Percentiles rank a stretch among this genome's conserved stretches.
Evolutionary conservation across 306 rosid genomes (phyloP).

Genomic region (Trifolium fragiferum): DNA sequence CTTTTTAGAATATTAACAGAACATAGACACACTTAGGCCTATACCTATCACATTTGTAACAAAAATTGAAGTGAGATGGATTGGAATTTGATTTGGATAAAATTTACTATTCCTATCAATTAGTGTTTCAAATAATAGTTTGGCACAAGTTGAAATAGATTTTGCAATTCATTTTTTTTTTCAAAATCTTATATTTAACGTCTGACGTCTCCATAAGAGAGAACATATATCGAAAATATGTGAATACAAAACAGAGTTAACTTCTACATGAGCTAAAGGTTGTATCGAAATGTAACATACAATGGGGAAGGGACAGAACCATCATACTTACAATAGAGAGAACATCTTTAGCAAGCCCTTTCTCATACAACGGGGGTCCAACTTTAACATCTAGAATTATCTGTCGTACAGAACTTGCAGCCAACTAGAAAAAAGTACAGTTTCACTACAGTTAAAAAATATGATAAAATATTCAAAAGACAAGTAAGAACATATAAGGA

Average conservation of each 20-base stretch:
- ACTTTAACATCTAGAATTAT: constrained; percentile 85
- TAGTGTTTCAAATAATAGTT: not conserved
- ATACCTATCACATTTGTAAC: not conserved
- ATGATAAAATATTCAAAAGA: not conserved
- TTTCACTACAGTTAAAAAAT: constrained; percentile 33
- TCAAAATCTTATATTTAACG: not conserved
- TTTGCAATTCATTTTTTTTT: not conserved
- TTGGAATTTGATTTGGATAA: not conserved
- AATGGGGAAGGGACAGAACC: constrained; percentile 28
- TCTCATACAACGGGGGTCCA: constrained; percentile 88
- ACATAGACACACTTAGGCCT: not conserved
- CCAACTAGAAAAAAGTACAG: constrained; percentile 54
- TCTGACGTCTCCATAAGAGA: not conserved
- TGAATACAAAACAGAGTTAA: constrained; percentile 2
- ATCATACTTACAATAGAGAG: constrained; percentile 72
- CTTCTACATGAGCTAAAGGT: not conserved
- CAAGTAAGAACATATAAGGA: not conserved
- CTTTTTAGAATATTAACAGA: not conserved
- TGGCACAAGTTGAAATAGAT: not conserved
- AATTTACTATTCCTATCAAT: not conserved
- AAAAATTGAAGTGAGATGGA: not conserved
- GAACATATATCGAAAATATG: not conserved
- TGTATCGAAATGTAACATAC: constrained; percentile 8
- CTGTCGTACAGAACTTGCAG: constrained; percentile 68
- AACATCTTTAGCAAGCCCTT: constrained; percentile 77